Percentiles rank a stretch among this genome's conserved stretches.
phyloP scores from a whole-genome alignment of 768 basidiomycete genomes.

The Amanita pallidorosea region DNA sequence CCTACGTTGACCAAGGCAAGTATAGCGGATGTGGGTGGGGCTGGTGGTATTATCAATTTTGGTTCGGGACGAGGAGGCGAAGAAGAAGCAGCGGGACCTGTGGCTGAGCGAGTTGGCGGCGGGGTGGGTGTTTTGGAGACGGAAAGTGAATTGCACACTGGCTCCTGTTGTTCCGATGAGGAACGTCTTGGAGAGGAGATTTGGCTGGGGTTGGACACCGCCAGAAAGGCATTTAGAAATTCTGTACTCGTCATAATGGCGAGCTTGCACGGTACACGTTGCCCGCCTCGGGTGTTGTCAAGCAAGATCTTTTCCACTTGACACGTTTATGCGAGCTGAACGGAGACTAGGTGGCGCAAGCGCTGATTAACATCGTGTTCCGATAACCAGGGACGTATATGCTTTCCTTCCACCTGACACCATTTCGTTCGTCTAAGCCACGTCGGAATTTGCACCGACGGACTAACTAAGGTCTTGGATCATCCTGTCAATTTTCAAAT shows the following conservation, averaged over 20 bases:
- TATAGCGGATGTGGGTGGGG: conserved; percentile 30
- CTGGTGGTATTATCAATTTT: conserved; percentile 45
- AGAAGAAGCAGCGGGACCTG: conserved; percentile 9
- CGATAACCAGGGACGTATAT: background rate
- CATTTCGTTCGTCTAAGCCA: too few relatives aligned
- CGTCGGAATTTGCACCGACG: too few relatives aligned
- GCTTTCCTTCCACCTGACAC: background rate
- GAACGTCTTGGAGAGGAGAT: background rate
- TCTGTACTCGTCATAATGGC: too few relatives aligned
- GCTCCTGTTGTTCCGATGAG: conserved; percentile 1
- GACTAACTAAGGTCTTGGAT: too few relatives aligned
- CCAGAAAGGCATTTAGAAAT: background rate
- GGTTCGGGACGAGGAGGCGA: conserved; percentile 21
- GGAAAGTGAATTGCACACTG: background rate
- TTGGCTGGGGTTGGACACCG: conserved; percentile 2
- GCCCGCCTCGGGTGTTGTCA: too few relatives aligned
- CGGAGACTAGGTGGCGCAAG: background rate
- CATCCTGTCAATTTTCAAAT: too few relatives aligned
- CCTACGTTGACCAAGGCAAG: conserved; percentile 14
- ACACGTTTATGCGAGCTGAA: background rate
- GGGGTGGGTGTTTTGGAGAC: conserved; percentile 12
- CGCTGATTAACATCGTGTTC: background rate
- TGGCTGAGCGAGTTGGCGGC: conserved; percentile 9
- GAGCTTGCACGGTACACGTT: too few relatives aligned
- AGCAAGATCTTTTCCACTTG: too few relatives aligned